Evolutionary conservation across 169 alveolate species (phyloP).

Genomic region (Neospora caninum): DNA sequence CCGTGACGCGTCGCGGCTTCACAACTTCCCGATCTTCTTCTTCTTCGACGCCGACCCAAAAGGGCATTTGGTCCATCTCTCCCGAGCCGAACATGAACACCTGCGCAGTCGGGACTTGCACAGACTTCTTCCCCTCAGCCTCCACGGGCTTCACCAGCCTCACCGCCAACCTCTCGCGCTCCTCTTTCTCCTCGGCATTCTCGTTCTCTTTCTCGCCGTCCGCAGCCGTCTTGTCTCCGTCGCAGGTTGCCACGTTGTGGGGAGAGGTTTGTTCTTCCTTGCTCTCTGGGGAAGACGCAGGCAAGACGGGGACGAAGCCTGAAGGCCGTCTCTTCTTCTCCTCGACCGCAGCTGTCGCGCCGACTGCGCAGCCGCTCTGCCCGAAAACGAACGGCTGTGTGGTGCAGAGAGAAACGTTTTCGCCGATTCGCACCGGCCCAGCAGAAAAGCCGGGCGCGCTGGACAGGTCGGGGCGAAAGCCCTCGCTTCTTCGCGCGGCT

Average conservation of each 20-base stretch:
- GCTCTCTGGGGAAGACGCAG: not conserved
- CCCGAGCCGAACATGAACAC: slow-evolving; percentile 55
- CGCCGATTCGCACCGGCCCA: not conserved
- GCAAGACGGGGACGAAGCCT: not conserved
- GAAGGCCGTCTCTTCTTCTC: not conserved
- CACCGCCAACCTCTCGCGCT: not conserved
- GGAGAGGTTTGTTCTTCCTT: not conserved
- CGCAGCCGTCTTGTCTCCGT: too few relatives aligned
- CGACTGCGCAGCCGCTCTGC: not conserved
- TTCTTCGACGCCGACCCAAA: slow-evolving; percentile 15
- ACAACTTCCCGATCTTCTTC: slow-evolving; percentile 47
- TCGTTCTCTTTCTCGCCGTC: not conserved
- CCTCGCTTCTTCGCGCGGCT: not conserved
- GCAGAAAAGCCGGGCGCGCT: not conserved
- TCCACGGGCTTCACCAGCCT: not conserved
- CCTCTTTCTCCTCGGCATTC: slow-evolving; percentile 4
- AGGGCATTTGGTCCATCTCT: slow-evolving; percentile 53
- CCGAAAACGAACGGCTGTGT: not conserved
- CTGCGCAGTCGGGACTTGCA: not conserved
- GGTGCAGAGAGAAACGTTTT: not conserved
- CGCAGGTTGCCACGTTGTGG: too few relatives aligned
- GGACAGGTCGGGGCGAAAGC: not conserved
- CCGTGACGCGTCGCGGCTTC: slow-evolving; percentile 30
- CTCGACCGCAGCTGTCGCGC: not conserved
- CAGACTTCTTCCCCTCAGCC: too few relatives aligned